A percentile compares a stretch with the other conserved stretches of the same genome.
Conservation (phyloP, 108 stramenopile genomes). For the Fragilaria radians region DNA sequence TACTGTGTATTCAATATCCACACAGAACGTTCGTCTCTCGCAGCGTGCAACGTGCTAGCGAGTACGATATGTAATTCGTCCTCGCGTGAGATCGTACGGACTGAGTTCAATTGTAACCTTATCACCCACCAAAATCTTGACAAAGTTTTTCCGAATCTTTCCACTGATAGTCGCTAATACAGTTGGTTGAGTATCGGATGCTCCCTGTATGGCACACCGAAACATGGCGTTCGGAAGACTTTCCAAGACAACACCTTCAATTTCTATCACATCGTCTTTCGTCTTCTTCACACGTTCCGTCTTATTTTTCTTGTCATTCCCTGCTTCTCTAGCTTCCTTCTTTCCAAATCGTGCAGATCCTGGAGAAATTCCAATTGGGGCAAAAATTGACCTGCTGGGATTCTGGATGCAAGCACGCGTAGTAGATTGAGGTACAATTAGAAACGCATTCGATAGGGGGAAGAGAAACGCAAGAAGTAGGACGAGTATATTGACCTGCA, state of each 20-base stretch:
- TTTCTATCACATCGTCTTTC: conserved; percentile 92
- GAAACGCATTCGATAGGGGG: no score
- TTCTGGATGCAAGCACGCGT: no score
- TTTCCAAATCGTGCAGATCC: no score
- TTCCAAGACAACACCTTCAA: conserved; percentile 78
- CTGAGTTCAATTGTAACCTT: conserved; percentile 87
- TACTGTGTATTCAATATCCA: not conserved
- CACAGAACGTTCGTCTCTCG: not conserved
- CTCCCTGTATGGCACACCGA: conserved; percentile 79
- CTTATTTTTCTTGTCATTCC: conserved; percentile 64
- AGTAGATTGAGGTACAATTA: no score
- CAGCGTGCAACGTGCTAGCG: conserved; percentile 57
- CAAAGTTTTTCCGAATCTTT: conserved; percentile 88
- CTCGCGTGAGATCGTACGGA: conserved; percentile 92
- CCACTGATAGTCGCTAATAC: conserved; percentile 89
- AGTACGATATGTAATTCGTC: conserved; percentile 87
- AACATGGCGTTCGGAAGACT: conserved; percentile 92
- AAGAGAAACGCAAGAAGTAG: no score
- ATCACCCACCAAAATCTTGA: conserved; percentile 91
- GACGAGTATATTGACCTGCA: no score
- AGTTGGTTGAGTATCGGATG: conserved; percentile 70
- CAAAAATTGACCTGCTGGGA: no score
- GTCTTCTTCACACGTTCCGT: conserved; percentile 62
- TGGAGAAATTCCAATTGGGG: no score
- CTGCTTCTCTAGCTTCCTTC: conserved; percentile 68